Base-by-base conservation (phyloP, 2,329 filamentous ascomycete species). In the Colletotrichum nymphaeae region DNA sequence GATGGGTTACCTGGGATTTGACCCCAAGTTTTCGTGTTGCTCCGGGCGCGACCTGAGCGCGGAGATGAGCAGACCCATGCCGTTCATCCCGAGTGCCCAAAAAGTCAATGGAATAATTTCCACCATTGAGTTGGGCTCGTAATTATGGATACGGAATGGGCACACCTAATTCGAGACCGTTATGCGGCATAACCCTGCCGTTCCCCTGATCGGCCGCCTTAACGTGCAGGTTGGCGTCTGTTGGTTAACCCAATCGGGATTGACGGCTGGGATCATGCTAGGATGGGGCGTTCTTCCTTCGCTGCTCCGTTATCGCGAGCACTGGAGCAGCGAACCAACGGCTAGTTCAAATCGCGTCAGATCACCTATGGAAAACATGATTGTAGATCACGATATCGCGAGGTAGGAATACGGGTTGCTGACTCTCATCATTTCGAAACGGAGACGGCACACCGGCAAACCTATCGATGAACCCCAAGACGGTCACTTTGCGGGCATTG, bases 61-160 rank as follows among this genome's bases (percentile, higher is more conserved):
- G 70, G 70, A 73, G 60, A 73, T 73, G 70, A 73, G 67, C 60
- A 22, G 60, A 65, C 56, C 66, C 60, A 73, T 73, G 55, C 70
- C 66, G 67, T 60, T 49, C 32, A 32, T 37, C 42, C 70, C 46
- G 57, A 60, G 37, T 64, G 28, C 19, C 9, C 53, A 46, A 70
- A 49, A 65, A 37, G 46, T 53, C 24, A 58, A 6, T 67, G 49
- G 30, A 9, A 12, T n/a, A 69, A 59, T 53, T 42, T 55, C 66
- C 70, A 73, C 70, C 22, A 24, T 32, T 28, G 3, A 56, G 28
- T 28, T 35, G 59, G 63, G 59, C 70, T 73, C 70, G 70, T 73
- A 73, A 70, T 73, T 70, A 73, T 65, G 70, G 70, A 70, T 70
- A 52, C 32, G n/a, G 30, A 60, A 64, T 37, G 52, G 56, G 57